Percentiles rank a stretch among this genome's conserved stretches.
phyloP scores from a whole-genome alignment of 2,329 filamentous ascomycete species.

The Scleromitrula shiraiana region DNA sequence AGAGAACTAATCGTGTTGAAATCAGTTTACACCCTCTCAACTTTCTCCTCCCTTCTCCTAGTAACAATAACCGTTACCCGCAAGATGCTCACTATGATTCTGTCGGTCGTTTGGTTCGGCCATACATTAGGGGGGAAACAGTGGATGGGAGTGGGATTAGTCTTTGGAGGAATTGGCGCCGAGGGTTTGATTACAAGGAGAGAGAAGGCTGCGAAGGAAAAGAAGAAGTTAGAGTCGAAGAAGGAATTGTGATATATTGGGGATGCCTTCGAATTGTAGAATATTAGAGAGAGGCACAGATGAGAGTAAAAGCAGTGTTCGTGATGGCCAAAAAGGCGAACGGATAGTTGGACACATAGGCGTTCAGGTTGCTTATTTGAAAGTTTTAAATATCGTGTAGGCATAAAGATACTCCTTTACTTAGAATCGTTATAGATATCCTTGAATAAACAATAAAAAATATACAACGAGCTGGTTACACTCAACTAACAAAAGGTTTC shows the following conservation, averaged over 20 bases:
- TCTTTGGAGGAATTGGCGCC: constrained; percentile 91
- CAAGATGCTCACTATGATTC: constrained; percentile 99
- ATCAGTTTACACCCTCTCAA: constrained; percentile 75
- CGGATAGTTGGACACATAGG: no score
- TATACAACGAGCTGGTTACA: no score
- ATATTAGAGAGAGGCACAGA: not conserved
- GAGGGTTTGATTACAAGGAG: constrained; percentile 73
- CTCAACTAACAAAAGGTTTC: no score
- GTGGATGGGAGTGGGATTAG: constrained; percentile 84
- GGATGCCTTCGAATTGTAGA: not conserved
- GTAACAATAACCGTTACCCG: constrained; percentile 95
- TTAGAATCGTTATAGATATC: no score
- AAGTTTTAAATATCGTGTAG: no score
- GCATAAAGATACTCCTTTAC: no score
- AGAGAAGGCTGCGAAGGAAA: constrained; percentile 76
- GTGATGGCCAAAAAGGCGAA: no score
- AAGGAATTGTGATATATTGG: constrained; percentile 18
- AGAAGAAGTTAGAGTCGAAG: constrained; percentile 17
- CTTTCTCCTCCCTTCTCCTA: constrained; percentile 83
- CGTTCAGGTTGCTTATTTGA: no score
- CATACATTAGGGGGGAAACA: constrained; percentile 82
- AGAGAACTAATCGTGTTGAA: no score
- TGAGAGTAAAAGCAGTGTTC: not conserved
- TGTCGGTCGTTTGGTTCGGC: constrained; percentile 91
- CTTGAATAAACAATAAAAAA: no score